Percentiles rank a stretch among this genome's conserved stretches.
Evolutionary conservation across 2,329 filamentous ascomycete species (phyloP).

Genomic region (Sporothrix variecibatus): DNA sequence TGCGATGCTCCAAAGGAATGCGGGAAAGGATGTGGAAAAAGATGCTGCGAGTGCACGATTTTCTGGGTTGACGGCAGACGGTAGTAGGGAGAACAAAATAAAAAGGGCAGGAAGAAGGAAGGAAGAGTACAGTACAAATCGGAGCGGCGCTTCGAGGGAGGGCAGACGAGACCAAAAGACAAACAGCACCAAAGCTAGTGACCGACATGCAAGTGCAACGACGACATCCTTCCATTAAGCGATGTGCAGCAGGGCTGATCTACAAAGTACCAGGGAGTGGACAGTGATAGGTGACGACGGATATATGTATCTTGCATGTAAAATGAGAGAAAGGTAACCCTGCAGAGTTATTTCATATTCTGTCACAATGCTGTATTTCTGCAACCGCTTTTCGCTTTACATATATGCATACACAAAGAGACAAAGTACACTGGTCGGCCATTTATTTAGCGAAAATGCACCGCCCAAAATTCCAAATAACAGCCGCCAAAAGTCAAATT

Average conservation of each 20-base stretch:
- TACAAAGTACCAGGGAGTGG: not conserved
- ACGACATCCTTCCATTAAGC: not conserved
- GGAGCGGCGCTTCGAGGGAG: slow-evolving; percentile 5
- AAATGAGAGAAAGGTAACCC: not conserved
- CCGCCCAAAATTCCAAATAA: not conserved
- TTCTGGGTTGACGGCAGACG: not conserved
- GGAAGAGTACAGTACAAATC: not conserved
- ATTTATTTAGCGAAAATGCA: not conserved
- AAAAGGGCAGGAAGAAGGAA: not conserved
- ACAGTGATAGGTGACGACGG: not conserved
- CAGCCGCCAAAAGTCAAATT: not conserved
- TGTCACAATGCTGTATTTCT: not conserved
- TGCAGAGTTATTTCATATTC: not conserved
- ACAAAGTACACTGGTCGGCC: not conserved
- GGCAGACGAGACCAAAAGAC: not conserved
- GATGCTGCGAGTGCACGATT: not conserved
- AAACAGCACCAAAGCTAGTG: not conserved
- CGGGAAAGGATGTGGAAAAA: slow-evolving; percentile 2
- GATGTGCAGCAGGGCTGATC: not conserved
- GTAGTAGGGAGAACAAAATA: not conserved
- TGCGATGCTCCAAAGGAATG: not conserved
- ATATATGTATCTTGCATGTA: not conserved
- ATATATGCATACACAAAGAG: no score
- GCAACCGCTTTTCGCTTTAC: not conserved
- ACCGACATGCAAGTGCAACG: not conserved